Evolutionary conservation across 2,329 filamentous ascomycete genomes (phyloP).

Genomic region (Aphanoascus verrucosus): DNA sequence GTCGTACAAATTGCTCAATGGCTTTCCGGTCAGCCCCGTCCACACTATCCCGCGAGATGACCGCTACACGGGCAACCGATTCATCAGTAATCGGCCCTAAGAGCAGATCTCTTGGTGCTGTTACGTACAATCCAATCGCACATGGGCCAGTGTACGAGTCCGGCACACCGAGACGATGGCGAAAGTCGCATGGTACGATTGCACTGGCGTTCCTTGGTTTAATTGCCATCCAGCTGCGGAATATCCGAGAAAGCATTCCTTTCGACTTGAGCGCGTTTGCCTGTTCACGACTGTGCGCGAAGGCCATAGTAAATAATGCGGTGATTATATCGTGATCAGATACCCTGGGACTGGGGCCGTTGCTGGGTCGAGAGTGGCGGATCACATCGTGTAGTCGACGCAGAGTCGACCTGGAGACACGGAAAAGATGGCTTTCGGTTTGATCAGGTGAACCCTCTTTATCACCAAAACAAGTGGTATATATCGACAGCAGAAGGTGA

Average conservation of each 20-base stretch:
- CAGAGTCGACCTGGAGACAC: not conserved
- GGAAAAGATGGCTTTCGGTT: not conserved
- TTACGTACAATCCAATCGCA: conserved; percentile 1
- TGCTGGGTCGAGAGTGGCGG: not conserved
- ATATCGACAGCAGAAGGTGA: not conserved
- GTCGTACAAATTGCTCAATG: conserved; percentile 1
- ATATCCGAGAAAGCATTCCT: too few species aligned
- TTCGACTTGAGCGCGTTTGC: too few species aligned
- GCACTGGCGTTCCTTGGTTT: not conserved
- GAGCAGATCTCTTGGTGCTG: not conserved
- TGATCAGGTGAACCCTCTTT: not conserved
- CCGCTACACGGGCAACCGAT: not conserved
- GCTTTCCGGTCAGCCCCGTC: not conserved
- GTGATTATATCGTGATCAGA: conserved; percentile 4
- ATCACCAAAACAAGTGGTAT: not conserved
- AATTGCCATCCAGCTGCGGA: not conserved
- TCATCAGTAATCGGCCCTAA: not conserved
- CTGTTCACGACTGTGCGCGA: not conserved
- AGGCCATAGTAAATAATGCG: conserved; percentile 5
- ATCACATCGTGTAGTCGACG: not conserved
- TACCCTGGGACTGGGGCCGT: not conserved
- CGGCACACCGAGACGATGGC: conserved; percentile 2
- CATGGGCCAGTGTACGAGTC: not conserved
- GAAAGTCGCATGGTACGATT: conserved; percentile 7
- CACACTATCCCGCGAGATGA: not conserved